Percentiles rank a stretch among this genome's conserved stretches.
phyloP scores from a whole-genome alignment of 352 stramenopile species.

The Phytophthora pistaciae region DNA sequence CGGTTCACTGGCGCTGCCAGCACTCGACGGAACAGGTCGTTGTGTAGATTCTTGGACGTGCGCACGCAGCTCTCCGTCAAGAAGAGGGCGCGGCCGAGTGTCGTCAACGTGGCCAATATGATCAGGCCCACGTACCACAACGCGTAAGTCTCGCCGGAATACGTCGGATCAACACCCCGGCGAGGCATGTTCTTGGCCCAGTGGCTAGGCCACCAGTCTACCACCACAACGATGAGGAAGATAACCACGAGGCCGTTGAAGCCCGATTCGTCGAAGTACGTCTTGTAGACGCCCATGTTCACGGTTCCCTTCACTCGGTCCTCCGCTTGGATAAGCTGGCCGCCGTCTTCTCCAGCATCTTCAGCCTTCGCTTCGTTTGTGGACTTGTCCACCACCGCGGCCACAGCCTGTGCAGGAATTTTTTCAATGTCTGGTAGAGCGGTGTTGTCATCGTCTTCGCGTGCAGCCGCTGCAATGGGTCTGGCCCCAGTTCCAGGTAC shows the following conservation, averaged over 20 bases:
- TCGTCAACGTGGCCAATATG: conserved; percentile 20
- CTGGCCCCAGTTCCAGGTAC: conserved; percentile 32
- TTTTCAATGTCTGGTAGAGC: background rate
- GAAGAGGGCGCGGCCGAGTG: conserved; percentile 25
- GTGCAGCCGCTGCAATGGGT: conserved; percentile 4
- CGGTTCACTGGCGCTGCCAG: conserved; percentile 45
- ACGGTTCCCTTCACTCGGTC: conserved; percentile 39
- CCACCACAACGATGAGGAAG: conserved; percentile 20
- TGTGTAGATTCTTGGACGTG: conserved; percentile 35
- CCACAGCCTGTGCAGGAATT: background rate
- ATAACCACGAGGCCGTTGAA: conserved; percentile 24
- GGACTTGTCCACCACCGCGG: background rate
- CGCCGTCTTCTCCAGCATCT: background rate
- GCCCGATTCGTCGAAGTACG: conserved; percentile 37
- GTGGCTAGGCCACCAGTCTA: conserved; percentile 40
- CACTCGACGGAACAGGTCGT: conserved; percentile 50
- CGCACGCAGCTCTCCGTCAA: conserved; percentile 35
- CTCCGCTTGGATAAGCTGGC: conserved; percentile 26
- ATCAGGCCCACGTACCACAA: conserved; percentile 49
- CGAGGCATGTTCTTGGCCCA: conserved; percentile 40
- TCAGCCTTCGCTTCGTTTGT: background rate
- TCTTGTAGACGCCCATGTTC: conserved; percentile 24
- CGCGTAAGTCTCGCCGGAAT: conserved; percentile 18
- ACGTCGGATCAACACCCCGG: conserved; percentile 20
- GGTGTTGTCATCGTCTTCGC: background rate